phyloP scores from a whole-genome alignment of 495 filamentous ascomycete genomes.

The Talaromyces thailandensis region DNA sequence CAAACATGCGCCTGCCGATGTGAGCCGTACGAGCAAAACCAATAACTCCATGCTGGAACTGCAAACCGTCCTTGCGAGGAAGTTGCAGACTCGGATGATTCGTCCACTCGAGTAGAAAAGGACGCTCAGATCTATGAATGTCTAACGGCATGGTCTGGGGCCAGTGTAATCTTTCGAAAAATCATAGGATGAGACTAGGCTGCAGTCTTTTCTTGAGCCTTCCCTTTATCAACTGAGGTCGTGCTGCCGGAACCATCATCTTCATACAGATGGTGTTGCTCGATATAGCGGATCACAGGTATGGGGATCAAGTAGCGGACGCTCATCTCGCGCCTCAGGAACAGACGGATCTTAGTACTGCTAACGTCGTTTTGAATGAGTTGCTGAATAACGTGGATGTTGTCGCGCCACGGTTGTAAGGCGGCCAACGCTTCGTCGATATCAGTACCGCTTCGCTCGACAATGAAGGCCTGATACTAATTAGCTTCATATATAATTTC shows the following conservation, averaged over 20 bases:
- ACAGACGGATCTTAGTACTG: constrained; percentile 80
- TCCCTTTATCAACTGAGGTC: constrained; percentile 27
- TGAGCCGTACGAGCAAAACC: neutral
- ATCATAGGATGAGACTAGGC: neutral
- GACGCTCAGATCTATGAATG: neutral
- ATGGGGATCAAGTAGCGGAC: constrained; percentile 56
- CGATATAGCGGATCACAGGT: constrained; percentile 70
- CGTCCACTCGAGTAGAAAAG: neutral
- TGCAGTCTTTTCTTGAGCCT: constrained; percentile 10
- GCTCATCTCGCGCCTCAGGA: constrained; percentile 73
- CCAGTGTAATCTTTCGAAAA: neutral
- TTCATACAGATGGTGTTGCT: constrained; percentile 62
- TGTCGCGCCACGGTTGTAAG: constrained; percentile 62
- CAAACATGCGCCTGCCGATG: neutral
- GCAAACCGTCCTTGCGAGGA: neutral
- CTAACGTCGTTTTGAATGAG: constrained; percentile 86
- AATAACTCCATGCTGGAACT: neutral
- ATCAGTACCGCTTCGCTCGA: constrained; percentile 84
- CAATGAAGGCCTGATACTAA: constrained; percentile 58
- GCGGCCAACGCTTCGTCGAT: constrained; percentile 72
- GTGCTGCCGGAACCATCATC: constrained; percentile 45
- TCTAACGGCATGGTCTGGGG: neutral
- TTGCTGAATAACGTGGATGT: constrained; percentile 83
- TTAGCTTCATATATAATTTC: neutral
- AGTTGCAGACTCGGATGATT: neutral